Base-by-base conservation (phyloP, 495 filamentous ascomycete genomes). In the Penicillium crystallinum region DNA sequence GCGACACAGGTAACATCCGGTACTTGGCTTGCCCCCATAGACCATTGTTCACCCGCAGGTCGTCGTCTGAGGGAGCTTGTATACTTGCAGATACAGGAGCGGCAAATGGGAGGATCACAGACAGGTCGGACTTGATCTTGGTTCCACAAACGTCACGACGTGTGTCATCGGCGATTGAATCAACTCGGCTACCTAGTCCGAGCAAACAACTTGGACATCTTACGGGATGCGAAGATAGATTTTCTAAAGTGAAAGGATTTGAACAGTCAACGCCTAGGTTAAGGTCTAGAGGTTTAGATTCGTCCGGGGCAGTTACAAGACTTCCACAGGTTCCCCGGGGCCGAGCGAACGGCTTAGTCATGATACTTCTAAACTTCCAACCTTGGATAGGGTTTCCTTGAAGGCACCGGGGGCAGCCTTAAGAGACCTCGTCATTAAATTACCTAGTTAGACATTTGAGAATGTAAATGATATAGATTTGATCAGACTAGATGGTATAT, bases 1-100 rank as follows among this genome's bases (percentile, higher is more conserved):
- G 55, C 73, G 73, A 60, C 73, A 76, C 56, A 74, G 54, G 61
- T 73, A 58, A 66, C 73, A 76, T 57, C 73, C 73, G 25, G 69
- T 74, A 57, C 73, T 76, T 21, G 72, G 70, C 41, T 71, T 75
- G 10, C 70, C 73, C 36, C 65, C 68, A 64, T 75, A 76, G 17
- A 76, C 73, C 73, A 76, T 76, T 51, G 37, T 56, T 69, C 50
- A 58, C 25, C 41, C 53, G 37, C 36, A 3, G 45, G 18, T 21
- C 34, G 21, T 36, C 19, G 18, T 40, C 18, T 4, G 12, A 35
- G 27, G n/a, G 4, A 50, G 14, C 38, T 48, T 31, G 5, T 6
- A 36, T 41, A 42, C n/a, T 39, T 25, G 33, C 23, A 25, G 22
- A 30, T 23, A 48, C 10, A 22, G 30, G 30, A 36, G 18, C 45